Conservation (phyloP, 2,329 filamentous ascomycete species). For the Colletotrichum musicola region DNA sequence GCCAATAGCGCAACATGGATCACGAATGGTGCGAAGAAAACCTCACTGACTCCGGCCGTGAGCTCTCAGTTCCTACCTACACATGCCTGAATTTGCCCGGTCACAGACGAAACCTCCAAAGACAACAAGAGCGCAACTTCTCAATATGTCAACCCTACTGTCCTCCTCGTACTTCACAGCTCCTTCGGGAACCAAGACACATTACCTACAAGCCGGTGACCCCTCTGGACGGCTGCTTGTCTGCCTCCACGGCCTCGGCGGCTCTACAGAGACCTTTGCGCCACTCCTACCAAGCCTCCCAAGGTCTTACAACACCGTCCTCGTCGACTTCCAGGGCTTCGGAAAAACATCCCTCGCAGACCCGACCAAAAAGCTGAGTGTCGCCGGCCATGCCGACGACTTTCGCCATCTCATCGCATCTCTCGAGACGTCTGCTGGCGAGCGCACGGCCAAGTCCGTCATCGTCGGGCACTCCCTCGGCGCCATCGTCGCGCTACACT, state of each 20-base stretch:
- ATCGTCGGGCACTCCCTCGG: constrained; percentile 53
- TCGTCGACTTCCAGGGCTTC: constrained; percentile 47
- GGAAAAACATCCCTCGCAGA: constrained; percentile 41
- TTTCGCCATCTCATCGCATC: constrained; percentile 43
- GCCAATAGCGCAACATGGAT: background rate
- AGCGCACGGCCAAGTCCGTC: constrained; percentile 28
- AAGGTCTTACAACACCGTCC: constrained; percentile 38
- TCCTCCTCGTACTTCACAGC: constrained; percentile 32
- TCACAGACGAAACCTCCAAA: background rate
- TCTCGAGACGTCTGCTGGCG: constrained; percentile 31
- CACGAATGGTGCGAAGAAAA: no score
- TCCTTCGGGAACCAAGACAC: constrained; percentile 42
- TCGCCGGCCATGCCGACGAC: constrained; percentile 45
- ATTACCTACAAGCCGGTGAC: constrained; percentile 44
- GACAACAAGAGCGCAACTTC: background rate
- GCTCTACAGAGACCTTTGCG: constrained; percentile 41
- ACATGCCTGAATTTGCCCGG: no score
- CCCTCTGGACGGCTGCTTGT: constrained; percentile 43
- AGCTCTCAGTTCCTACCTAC: no score
- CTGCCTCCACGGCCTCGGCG: constrained; percentile 47
- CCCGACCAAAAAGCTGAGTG: constrained; percentile 35
- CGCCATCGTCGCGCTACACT: constrained; percentile 51
- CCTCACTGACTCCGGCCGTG: no score
- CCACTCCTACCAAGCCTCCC: constrained; percentile 41
- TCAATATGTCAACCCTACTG: background rate